Base-by-base conservation (phyloP, 345 rosid genomes). In the Eucalyptus cloeziana region DNA sequence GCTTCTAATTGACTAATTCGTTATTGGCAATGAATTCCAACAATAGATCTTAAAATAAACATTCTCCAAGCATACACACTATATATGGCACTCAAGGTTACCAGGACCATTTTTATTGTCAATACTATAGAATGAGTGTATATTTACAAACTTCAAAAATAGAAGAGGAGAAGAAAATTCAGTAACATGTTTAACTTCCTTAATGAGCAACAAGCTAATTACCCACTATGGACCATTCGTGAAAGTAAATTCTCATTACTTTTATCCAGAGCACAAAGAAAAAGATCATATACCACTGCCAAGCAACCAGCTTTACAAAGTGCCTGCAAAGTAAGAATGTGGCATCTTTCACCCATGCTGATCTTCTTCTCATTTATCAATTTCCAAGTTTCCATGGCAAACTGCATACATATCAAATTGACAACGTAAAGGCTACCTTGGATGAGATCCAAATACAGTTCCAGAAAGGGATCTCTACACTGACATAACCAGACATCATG, bases 371-470 rank as follows among this genome's bases (percentile, higher is more conserved):
- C 95, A 92, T 93, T 93, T 94, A 95, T 93, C 69, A 92, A 87
- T 89, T 90, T 93, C 95, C 96, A 96, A 69, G 96, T 96, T 92
- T 96, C 98, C 96, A 97, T 92, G 89, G 92, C 98, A 94, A 97
- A 96, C 99, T 97, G 94, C 89, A 89, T 86, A 88, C 47, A 31
- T 17, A 83, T 40, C 40, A 88, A 88, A 37, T 88, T 51, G 50
- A 58, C 47, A 43, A 64, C 88, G 8, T 22, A 76, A 76, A 40
- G 47, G 83, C 81, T 40, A 37, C 15, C 30, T 21, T 21, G 85
- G 54, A 40, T 54, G 58, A 24, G 50, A 81, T 60, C 85, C 37
- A 86, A 50, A 87, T 79, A 43, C 83, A 76, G 47, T 76, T 15
- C 5, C 83, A 76, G 47, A 44, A 37, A 76, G 83, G 24, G 13